Percentiles rank a stretch among this genome's conserved stretches.
These are phyloP conservation scores for Wickerhamiella spandovensis DNA, from an alignment of 805 yeast species.

Conservation along the genomic window DNA sequence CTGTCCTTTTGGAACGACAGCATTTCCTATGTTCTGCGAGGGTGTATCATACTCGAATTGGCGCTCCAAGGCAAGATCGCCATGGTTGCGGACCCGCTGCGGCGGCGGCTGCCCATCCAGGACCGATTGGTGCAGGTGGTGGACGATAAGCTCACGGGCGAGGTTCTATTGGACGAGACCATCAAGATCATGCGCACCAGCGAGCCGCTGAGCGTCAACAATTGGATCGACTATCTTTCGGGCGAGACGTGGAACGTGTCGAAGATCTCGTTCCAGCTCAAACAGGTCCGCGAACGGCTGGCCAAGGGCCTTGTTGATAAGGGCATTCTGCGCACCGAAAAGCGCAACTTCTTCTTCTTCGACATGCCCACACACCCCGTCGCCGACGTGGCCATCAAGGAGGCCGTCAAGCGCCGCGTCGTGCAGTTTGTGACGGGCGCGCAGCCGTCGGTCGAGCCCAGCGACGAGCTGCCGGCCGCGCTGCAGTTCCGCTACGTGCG, in stretches of 20 bases:
- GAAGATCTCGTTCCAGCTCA: slow-evolving; percentile 88
- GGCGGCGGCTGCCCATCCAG: slow-evolving; percentile 74
- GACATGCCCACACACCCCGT: slow-evolving; percentile 99
- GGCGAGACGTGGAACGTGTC: slow-evolving; percentile 95
- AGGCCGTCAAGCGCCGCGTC: slow-evolving; percentile 60
- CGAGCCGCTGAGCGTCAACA: slow-evolving; percentile 64
- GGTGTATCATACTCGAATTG: slow-evolving; percentile 82
- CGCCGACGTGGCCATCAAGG: slow-evolving; percentile 75
- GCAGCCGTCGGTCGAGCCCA: slow-evolving; percentile 39
- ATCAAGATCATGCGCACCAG: slow-evolving; percentile 77
- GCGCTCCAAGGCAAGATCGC: slow-evolving; percentile 83
- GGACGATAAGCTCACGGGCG: slow-evolving; percentile 83
- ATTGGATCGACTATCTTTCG: slow-evolving; percentile 86
- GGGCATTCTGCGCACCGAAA: slow-evolving; percentile 89
- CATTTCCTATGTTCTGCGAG: slow-evolving; percentile 89
- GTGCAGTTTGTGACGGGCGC: slow-evolving; percentile 44
- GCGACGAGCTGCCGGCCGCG: slow-evolving; percentile 54
- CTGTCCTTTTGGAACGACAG: slow-evolving; percentile 97
- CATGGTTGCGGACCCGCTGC: slow-evolving; percentile 81
- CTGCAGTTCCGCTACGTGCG: slow-evolving; percentile 61
- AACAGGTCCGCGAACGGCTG: slow-evolving; percentile 91
- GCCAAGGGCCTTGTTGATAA: slow-evolving; percentile 96
- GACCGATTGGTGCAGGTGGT: slow-evolving; percentile 82
- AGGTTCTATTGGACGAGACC: slow-evolving; percentile 87
- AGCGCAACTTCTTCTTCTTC: slow-evolving; percentile 83